phyloP scores from a whole-genome alignment of 2,329 filamentous ascomycete genomes.

The Aspergillus alliaceus region DNA sequence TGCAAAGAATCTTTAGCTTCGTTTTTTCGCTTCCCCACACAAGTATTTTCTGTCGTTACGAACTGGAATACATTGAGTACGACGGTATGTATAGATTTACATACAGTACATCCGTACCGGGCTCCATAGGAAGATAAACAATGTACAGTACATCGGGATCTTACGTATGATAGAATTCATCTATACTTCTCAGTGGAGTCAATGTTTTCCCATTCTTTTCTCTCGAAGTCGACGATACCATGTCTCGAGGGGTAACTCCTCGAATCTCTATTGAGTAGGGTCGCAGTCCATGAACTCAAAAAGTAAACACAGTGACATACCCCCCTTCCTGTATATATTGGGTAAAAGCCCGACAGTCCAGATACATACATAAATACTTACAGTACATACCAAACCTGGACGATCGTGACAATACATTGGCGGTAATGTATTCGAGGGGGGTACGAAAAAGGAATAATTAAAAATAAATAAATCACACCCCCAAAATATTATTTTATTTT shows the following conservation, averaged over 20 bases:
- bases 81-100: neutral
- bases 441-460: slow-evolving; percentile 5
- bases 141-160: neutral
- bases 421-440: neutral
- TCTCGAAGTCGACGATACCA: neutral
- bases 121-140: neutral
- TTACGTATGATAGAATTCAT: neutral
- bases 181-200: no score
- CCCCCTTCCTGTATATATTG: neutral
- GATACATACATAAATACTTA: slow-evolving; percentile 2
- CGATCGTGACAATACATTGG: slow-evolving; percentile 2
- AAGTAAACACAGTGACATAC: neutral
- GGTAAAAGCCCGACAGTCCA: neutral
- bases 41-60: neutral
- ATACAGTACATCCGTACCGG: neutral
- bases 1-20: slow-evolving; percentile 7
- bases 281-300: neutral
- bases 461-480: slow-evolving; percentile 4
- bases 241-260: neutral
- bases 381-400: slow-evolving; percentile 6
- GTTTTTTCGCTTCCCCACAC: neutral
- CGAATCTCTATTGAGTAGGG: neutral
- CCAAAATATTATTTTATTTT: slow-evolving; percentile 2
- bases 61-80: neutral
- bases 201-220: no score